A percentile compares a stretch with the other conserved stretches of the same genome.
These are phyloP conservation scores for Colletotrichum sp. DNA, from an alignment of 2,329 filamentous ascomycete genomes.

Conservation along the genomic window DNA sequence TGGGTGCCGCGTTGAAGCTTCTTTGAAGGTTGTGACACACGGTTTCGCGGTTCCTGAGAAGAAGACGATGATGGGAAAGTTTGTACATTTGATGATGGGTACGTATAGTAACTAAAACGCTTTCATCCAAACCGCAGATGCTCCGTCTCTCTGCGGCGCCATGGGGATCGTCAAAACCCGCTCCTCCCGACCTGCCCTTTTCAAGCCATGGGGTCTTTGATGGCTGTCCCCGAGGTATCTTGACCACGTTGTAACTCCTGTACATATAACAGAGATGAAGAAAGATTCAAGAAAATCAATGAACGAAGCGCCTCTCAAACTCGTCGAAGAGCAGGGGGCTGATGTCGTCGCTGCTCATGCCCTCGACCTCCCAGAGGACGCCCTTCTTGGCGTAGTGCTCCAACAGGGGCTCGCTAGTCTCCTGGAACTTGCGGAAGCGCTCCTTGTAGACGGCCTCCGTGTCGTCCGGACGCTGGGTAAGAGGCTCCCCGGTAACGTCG, in stretches of 20 bases:
- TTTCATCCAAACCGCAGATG: neutral
- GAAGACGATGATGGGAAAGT: neutral
- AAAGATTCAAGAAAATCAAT: constrained; percentile 18
- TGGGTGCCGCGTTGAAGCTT: neutral
- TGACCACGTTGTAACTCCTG: constrained; percentile 18
- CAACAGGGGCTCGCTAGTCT: constrained; percentile 83
- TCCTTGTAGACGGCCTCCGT: constrained; percentile 84
- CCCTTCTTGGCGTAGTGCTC: constrained; percentile 88
- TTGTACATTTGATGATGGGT: constrained; percentile 8
- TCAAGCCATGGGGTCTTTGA: constrained; percentile 17
- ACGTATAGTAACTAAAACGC: neutral
- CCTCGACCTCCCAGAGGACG: constrained; percentile 85
- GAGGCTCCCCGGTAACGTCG: constrained; percentile 86
- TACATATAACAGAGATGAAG: constrained; percentile 1
- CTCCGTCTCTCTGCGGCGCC: neutral
- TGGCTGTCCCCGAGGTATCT: constrained; percentile 21
- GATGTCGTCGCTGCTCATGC: constrained; percentile 93
- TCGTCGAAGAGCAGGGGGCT: constrained; percentile 86
- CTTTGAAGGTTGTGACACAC: neutral
- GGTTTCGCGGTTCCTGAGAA: neutral
- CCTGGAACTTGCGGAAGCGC: constrained; percentile 82
- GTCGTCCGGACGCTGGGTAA: constrained; percentile 86
- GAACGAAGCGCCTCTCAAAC: constrained; percentile 76
- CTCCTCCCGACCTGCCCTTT: constrained; percentile 16
- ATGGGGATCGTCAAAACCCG: neutral